These are phyloP conservation scores for Acacia concinna DNA, from an alignment of 331 rosid species.

Conservation along the genomic window DNA sequence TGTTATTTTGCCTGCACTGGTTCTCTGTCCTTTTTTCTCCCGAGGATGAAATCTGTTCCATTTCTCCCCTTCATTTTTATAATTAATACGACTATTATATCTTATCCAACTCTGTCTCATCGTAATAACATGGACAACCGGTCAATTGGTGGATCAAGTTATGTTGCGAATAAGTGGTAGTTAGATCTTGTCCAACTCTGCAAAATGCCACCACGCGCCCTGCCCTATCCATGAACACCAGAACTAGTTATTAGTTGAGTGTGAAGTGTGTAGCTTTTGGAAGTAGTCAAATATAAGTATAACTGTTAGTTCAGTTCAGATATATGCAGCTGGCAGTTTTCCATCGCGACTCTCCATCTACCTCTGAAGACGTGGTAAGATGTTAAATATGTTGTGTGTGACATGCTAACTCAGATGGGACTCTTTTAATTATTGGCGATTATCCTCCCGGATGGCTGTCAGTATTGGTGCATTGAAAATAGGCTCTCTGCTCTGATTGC, in stretches of 20 bases:
- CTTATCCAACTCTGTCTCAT: background rate
- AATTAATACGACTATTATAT: background rate
- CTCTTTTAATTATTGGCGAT: too few relatives aligned
- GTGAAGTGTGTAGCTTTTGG: background rate
- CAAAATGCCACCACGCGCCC: too few relatives aligned
- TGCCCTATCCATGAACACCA: too few relatives aligned
- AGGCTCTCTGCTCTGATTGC: background rate
- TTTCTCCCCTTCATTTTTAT: background rate
- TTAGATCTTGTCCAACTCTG: too few relatives aligned
- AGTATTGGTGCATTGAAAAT: background rate
- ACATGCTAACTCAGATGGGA: too few relatives aligned
- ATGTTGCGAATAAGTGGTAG: background rate
- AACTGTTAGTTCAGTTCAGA: background rate
- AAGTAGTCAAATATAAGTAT: background rate
- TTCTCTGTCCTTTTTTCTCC: background rate
- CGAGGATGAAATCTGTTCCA: background rate
- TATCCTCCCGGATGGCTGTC: background rate
- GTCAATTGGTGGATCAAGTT: background rate
- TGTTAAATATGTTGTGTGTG: too few relatives aligned
- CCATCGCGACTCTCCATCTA: background rate
- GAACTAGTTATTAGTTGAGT: background rate
- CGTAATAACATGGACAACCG: background rate
- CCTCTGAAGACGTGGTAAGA: background rate
- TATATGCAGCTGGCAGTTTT: background rate
- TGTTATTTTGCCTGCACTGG: background rate